phyloP scores from a whole-genome alignment of 176 grass and related monocot species.

The Pontederia paniculata region DNA sequence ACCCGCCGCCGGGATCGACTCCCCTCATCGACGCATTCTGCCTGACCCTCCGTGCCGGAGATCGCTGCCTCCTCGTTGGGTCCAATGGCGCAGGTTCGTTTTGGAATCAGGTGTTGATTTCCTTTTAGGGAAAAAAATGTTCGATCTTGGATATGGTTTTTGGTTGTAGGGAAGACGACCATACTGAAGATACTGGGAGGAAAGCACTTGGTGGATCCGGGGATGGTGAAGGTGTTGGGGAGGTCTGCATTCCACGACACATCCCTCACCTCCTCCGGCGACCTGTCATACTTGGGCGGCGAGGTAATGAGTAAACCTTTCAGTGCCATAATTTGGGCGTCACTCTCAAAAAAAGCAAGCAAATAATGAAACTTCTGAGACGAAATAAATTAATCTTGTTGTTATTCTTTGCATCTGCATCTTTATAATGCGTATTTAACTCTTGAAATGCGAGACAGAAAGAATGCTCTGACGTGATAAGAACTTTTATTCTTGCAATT shows the following conservation, averaged over 20 bases:
- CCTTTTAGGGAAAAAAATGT: too few species aligned
- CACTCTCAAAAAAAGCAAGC: too few species aligned
- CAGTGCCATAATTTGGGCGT: too few species aligned
- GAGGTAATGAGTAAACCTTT: constrained; percentile 48
- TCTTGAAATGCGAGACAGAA: too few species aligned
- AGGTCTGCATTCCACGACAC: constrained; percentile 92
- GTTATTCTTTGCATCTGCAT: too few species aligned
- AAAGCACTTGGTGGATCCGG: constrained; percentile 98
- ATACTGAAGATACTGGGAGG: constrained; percentile 94
- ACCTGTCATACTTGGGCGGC: constrained; percentile 88
- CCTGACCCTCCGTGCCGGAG: constrained; percentile 47
- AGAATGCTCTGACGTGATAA: too few species aligned
- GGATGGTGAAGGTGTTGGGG: constrained; percentile 83
- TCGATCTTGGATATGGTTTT: constrained; percentile 1
- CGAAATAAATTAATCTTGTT: too few species aligned
- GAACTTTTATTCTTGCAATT: too few species aligned
- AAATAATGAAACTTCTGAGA: too few species aligned
- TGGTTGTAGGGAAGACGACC: constrained; percentile 69
- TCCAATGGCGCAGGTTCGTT: constrained; percentile 74
- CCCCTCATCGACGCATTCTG: constrained; percentile 77
- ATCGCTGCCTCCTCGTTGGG: constrained; percentile 83
- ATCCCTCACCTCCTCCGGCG: constrained; percentile 62
- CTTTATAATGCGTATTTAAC: too few species aligned
- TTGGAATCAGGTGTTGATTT: not conserved
- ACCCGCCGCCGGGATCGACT: constrained; percentile 57